Base-by-base conservation (phyloP, 1,284 basidiomycete genomes). In the Chiua sp. region DNA sequence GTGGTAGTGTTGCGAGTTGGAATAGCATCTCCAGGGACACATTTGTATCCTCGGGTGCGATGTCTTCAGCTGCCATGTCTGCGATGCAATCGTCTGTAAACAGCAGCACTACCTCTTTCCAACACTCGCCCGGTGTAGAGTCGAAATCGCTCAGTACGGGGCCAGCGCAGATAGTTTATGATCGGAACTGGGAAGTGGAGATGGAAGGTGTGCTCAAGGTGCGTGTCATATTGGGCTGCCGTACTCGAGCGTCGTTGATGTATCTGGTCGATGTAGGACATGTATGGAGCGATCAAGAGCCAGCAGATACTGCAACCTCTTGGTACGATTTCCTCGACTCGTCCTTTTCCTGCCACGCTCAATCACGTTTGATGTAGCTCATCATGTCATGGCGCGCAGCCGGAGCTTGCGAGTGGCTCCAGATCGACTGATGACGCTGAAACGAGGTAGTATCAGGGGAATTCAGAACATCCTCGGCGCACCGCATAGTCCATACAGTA, bases 291-390 rank as follows among this genome's bases (percentile, higher is more conserved):
- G 15, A 90, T 98, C 75, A 96, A 96, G 77, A 84, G 80, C 50
- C 93, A 96, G 65, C 93, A 96, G 67, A 98, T 99, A 63, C 78
- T 97, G 53, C 91, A 98, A 63, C 94, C 95, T 48, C 75, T 85
- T 26, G 82, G 76, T 56, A 78, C 80, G 63, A 73, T 73, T 60
- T 65, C 77, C 15, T 61, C 67, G 52, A 77, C 76, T 28, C 78
- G 84, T 44, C 71, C 81, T 13, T 88, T 85, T 8, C 88, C 18
- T 85, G 13, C 79, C 79, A 51, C 83, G 84, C 47, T 88, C 84
- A 33, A 70, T 85, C 42, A 83, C 79, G 57, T 83, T 81, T 42
- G 82, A 80, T 7, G 71, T 76, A 59, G 70, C 72, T 30, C 75
- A 77, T 35, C 78, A 89, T 64, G 67, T 83, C 28, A 53, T 73